A percentile compares a stretch with the other conserved stretches of the same genome.
Conservation (phyloP, 164 flowering plant genomes). For the Chloranthus sessilifolius region DNA sequence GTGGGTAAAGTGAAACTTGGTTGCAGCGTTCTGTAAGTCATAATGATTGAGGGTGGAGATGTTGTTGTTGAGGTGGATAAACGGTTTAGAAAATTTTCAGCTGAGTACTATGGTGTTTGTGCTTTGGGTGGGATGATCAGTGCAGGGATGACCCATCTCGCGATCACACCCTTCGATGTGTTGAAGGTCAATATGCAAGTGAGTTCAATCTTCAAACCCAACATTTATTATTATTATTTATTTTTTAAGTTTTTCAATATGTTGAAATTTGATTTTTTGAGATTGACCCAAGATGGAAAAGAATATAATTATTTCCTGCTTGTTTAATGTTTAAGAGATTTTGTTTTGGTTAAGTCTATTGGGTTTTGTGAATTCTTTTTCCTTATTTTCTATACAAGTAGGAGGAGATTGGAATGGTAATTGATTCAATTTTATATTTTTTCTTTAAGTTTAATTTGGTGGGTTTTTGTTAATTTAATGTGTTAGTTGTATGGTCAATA, state of each 20-base stretch:
- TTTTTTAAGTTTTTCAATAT: neutral
- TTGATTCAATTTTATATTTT: too few species aligned
- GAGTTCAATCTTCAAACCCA: neutral
- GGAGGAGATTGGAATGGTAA: too few species aligned
- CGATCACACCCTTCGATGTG: conserved; percentile 75
- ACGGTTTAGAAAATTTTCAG: conserved; percentile 28
- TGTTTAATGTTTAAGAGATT: too few species aligned
- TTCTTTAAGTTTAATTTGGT: too few species aligned
- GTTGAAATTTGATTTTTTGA: neutral
- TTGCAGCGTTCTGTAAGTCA: too few species aligned
- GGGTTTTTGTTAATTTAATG: too few species aligned
- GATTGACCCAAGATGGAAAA: neutral
- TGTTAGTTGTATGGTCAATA: too few species aligned
- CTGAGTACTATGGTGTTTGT: conserved; percentile 53
- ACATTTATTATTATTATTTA: neutral
- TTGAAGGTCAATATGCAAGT: conserved; percentile 87
- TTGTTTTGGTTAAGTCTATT: too few species aligned
- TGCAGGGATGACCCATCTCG: conserved; percentile 74
- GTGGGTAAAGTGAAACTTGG: neutral
- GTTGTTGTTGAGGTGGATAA: conserved; percentile 13
- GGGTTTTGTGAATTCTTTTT: too few species aligned
- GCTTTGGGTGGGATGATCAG: conserved; percentile 68
- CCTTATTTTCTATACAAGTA: too few species aligned
- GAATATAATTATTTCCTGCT: too few species aligned
- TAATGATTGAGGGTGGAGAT: neutral